Conservation (phyloP, 2,329 filamentous ascomycete genomes). For the Fusarium brachygibbosum region DNA sequence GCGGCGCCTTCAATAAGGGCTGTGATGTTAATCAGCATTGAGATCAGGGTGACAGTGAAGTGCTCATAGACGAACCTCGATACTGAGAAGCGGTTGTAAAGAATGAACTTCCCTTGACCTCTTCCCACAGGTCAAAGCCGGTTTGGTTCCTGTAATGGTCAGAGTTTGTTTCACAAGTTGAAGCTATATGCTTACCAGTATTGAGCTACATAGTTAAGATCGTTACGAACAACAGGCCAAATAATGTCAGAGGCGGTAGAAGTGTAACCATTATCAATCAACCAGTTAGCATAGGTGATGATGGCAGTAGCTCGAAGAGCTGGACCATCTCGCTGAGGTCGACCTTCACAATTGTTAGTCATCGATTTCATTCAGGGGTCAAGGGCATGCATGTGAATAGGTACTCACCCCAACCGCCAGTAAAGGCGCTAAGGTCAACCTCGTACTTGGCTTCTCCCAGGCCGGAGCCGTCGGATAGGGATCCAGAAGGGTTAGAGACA, state of each 20-base stretch:
- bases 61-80: conserved; percentile 61
- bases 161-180: neutral
- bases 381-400: neutral
- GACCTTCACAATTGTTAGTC: conserved; percentile 57
- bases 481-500: conserved; percentile 77
- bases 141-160: conserved; percentile 62
- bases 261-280: conserved; percentile 75
- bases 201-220: conserved; percentile 79
- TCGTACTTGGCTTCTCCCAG: conserved; percentile 82
- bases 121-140: conserved; percentile 86
- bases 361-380: neutral
- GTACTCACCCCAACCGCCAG: conserved; percentile 72
- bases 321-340: conserved; percentile 84
- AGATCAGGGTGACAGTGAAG: neutral
- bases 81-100: conserved; percentile 81
- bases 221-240: conserved; percentile 83
- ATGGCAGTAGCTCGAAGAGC: conserved; percentile 81
- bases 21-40: conserved; percentile 23
- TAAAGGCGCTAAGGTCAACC: conserved; percentile 73
- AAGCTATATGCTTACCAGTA: conserved; percentile 66
- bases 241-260: conserved; percentile 67
- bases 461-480: conserved; percentile 63
- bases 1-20: conserved; percentile 75
- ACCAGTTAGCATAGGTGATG: conserved; percentile 79
- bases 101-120: conserved; percentile 81